These are phyloP conservation scores for Acacia concinna DNA, from an alignment of 331 rosid genomes.

Conservation along the genomic window DNA sequence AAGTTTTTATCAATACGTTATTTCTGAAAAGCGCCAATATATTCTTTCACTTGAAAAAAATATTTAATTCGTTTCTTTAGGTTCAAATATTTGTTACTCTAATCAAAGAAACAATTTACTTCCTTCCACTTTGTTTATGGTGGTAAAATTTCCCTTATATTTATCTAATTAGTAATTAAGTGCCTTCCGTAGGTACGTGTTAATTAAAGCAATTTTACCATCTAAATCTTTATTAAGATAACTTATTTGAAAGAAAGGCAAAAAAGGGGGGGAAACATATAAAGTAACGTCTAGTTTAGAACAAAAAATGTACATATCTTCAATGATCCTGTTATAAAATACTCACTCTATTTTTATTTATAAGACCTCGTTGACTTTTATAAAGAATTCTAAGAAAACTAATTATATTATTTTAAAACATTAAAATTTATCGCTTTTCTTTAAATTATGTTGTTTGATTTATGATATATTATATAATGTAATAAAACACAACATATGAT, in stretches of 20 bases:
- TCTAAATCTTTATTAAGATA: neutral
- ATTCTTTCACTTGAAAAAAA: neutral
- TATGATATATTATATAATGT: too few species aligned
- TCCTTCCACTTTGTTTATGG: neutral
- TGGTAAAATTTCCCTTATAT: neutral
- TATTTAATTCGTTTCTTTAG: neutral
- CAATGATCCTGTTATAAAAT: too few species aligned
- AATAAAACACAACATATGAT: too few species aligned
- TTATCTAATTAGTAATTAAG: neutral
- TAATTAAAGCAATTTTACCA: neutral
- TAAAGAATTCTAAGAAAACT: too few species aligned
- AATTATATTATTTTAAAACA: too few species aligned
- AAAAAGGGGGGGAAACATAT: too few species aligned
- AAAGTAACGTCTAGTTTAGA: too few species aligned
- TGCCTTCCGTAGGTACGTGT: neutral
- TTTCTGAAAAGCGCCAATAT: neutral
- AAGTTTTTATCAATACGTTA: neutral
- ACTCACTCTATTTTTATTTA: too few species aligned
- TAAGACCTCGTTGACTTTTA: too few species aligned
- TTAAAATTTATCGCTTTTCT: too few species aligned
- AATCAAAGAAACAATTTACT: neutral
- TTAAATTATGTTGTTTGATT: too few species aligned
- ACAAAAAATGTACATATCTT: too few species aligned
- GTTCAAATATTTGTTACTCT: neutral
- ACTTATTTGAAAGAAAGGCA: neutral